Evolutionary conservation across 2,329 filamentous ascomycete species (phyloP).

Genomic region (Aspergillus quadrilineatus): DNA sequence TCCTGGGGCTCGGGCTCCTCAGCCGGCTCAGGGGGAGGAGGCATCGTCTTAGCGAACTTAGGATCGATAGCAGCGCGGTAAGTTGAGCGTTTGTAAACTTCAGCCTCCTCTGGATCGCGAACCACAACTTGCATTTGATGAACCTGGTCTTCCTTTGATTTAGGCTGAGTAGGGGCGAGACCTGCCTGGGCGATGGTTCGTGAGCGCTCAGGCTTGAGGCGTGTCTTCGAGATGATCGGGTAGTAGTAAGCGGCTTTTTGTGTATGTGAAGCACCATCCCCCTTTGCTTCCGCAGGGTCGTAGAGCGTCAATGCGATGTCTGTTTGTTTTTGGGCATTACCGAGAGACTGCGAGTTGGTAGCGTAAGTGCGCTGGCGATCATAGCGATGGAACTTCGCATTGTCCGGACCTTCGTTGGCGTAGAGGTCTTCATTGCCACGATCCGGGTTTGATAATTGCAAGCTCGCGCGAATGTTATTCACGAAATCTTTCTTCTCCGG

Average conservation of each 20-base stretch:
- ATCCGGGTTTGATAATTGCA: constrained; percentile 54
- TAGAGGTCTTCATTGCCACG: constrained; percentile 55
- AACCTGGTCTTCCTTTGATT: constrained; percentile 48
- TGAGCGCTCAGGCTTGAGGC: constrained; percentile 52
- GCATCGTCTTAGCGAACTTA: constrained; percentile 39
- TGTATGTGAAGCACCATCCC: constrained; percentile 26
- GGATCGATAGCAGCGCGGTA: constrained; percentile 49
- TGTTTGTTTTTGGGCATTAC: constrained; percentile 53
- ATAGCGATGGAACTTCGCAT: constrained; percentile 52
- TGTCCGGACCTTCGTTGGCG: constrained; percentile 45
- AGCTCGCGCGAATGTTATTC: constrained; percentile 55
- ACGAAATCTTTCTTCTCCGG: constrained; percentile 50
- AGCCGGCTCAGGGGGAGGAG: constrained; percentile 29
- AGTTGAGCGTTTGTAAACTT: constrained; percentile 48
- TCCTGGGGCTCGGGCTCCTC: constrained; percentile 10
- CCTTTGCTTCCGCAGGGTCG: constrained; percentile 43
- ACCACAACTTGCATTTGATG: constrained; percentile 55
- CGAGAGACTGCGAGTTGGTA: constrained; percentile 54
- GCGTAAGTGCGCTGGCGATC: constrained; percentile 62
- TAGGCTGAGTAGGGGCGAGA: constrained; percentile 37
- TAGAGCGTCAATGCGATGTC: constrained; percentile 61
- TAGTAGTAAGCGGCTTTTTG: constrained; percentile 63
- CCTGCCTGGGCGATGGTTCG: constrained; percentile 46
- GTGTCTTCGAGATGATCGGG: constrained; percentile 58
- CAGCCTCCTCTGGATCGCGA: constrained; percentile 51